These are phyloP conservation scores for Obelidium mucronatum DNA, from an alignment of 192 early-diverging fungal genomes.

Conservation along the genomic window DNA sequence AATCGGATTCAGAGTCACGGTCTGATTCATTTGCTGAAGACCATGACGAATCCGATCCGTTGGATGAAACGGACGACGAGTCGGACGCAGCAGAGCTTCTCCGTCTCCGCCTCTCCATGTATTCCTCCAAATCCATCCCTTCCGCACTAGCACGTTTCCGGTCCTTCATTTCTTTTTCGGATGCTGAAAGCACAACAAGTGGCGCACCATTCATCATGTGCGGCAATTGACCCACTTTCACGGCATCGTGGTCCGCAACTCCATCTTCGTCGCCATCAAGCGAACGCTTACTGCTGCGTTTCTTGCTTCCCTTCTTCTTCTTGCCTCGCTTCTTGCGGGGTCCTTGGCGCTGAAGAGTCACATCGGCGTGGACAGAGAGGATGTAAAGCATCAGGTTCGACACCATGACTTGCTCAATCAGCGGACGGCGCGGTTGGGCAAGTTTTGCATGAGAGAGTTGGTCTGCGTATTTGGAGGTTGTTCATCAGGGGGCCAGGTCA, in stretches of 20 bases:
- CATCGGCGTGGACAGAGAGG: slow-evolving; percentile 59
- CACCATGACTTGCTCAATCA: slow-evolving; percentile 58
- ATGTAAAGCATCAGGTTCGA: slow-evolving; percentile 64
- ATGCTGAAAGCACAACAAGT: neutral
- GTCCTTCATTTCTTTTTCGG: neutral
- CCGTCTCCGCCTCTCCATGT: neutral
- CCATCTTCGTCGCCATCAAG: neutral
- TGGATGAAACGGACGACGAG: neutral
- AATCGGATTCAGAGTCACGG: neutral
- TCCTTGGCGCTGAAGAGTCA: slow-evolving; percentile 53
- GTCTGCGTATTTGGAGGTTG: slow-evolving; percentile 23
- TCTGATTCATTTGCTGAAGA: neutral
- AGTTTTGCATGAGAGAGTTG: slow-evolving; percentile 58
- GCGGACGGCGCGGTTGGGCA: slow-evolving; percentile 49
- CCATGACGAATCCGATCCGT: slow-evolving; percentile 12
- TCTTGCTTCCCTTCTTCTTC: slow-evolving; percentile 34
- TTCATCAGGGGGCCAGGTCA: neutral
- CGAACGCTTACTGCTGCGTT: neutral
- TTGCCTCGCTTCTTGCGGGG: slow-evolving; percentile 39
- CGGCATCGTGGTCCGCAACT: neutral
- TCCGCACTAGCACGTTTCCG: neutral
- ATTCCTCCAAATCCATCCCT: slow-evolving; percentile 1
- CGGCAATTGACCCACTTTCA: neutral
- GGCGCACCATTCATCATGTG: neutral
- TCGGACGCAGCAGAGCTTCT: neutral